Evolutionary conservation across 305 asterid genomes (phyloP).

Genomic region (Coffea humblotiana): DNA sequence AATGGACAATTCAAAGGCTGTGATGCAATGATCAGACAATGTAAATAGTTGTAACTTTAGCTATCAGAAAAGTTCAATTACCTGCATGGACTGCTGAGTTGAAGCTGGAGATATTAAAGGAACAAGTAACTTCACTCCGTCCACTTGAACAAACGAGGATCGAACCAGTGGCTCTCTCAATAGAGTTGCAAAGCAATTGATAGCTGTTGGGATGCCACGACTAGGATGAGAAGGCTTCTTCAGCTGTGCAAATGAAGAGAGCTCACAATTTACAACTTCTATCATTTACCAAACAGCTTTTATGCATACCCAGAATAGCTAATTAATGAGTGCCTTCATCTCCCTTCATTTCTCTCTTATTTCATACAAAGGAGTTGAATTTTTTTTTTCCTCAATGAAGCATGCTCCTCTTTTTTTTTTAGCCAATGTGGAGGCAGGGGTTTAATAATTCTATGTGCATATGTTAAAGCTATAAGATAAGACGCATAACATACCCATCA

Average conservation of each 20-base stretch:
- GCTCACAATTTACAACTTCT: constrained; percentile 11
- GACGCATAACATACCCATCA: background rate
- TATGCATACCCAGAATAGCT: background rate
- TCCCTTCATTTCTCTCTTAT: background rate
- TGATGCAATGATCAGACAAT: background rate
- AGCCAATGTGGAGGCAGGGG: background rate
- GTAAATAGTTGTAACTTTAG: background rate
- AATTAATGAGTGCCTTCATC: background rate
- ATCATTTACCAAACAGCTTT: background rate
- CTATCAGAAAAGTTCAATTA: constrained; percentile 14
- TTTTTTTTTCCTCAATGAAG: background rate
- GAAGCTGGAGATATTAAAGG: constrained; percentile 90
- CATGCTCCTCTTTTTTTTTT: background rate
- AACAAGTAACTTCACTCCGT: constrained; percentile 83
- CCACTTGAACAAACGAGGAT: constrained; percentile 81
- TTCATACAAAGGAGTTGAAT: background rate
- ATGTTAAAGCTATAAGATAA: background rate
- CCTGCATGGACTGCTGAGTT: constrained; percentile 94
- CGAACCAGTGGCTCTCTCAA: constrained; percentile 81
- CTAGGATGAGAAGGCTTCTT: constrained; percentile 84
- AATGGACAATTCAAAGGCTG: constrained; percentile 16
- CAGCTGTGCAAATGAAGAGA: constrained; percentile 45
- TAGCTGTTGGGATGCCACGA: constrained; percentile 72
- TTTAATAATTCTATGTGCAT: no score
- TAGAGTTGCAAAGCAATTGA: constrained; percentile 76